phyloP scores from a whole-genome alignment of 108 stramenopile species.

The Cyclotella sp. region DNA sequence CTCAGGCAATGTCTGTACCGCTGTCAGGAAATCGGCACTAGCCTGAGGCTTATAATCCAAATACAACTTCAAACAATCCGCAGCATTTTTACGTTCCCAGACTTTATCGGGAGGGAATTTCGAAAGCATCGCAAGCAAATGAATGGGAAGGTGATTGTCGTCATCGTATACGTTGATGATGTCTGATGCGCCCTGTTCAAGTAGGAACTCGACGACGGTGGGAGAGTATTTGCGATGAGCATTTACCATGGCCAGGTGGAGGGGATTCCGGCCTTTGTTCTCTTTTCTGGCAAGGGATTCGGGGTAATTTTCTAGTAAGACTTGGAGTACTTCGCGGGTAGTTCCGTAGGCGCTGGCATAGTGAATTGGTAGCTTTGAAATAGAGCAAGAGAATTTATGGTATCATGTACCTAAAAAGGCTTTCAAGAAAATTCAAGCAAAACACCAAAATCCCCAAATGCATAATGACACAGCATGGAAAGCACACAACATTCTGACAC shows the following conservation, averaged over 20 bases:
- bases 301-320: conserved; percentile 72
- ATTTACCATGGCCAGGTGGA: conserved; percentile 91
- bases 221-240: conserved; percentile 80
- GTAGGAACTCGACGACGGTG: conserved; percentile 65
- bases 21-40: conserved; percentile 78
- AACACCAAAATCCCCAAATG: background rate
- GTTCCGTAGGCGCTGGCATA: conserved; percentile 86
- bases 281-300: conserved; percentile 65
- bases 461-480: no score
- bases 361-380: conserved; percentile 68
- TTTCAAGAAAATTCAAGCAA: background rate
- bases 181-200: conserved; percentile 54
- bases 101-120: conserved; percentile 44
- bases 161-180: conserved; percentile 72
- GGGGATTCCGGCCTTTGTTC: conserved; percentile 78
- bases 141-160: conserved; percentile 78
- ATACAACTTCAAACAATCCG: conserved; percentile 76
- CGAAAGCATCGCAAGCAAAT: conserved; percentile 60
- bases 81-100: conserved; percentile 54
- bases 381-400: background rate
- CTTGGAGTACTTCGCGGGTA: conserved; percentile 63
- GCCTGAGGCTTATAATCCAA: conserved; percentile 65
- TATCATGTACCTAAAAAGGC: background rate
- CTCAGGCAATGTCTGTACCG: conserved; percentile 81
- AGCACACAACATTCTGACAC: background rate